Base-by-base conservation (phyloP, 169 alveolate species). In the Cyclospora cayetanensis region DNA sequence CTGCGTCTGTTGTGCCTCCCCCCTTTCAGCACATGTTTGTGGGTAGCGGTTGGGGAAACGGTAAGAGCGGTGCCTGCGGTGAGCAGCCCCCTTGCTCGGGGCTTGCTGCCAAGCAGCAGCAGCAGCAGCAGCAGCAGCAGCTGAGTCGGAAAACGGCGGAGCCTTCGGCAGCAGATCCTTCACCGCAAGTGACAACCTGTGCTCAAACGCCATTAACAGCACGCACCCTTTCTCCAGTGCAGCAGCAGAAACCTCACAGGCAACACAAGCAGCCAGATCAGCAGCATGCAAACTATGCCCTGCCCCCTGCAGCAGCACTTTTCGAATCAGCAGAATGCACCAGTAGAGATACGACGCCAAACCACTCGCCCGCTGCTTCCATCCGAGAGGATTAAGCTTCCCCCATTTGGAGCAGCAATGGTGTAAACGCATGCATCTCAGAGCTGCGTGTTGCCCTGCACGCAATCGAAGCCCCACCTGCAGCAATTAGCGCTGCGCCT, bases 191-290 rank as follows among this genome's bases (percentile, higher is more conserved):
- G 25, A 63, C 76, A 63, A 63, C 76, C 31, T 63, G 76, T 20
- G 25, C 76, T 39, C 76, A 63, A 63, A 63, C 76, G 42, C 76
- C 76, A 0, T 20, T 63, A 12, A 63, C 76, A 63, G 76, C 76
- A 29, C 76, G 76, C 34, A 63, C 76, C 76, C 76, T 63, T 39
- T 63, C 76, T 20, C 76, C 76, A 63, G 76, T 63, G 76, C 76
- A n/a, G n/a, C n/a, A n/a, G n/a, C n/a, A n/a, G n/a, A n/a, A n/a
- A n/a, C n/a, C n/a, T n/a, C n/a, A n/a, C n/a, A n/a, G n/a, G n/a
- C n/a, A n/a, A 63, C 76, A 63, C 42, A 35, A 20, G 34, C 76
- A 2, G 76, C 76, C 25, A 39, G 42, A 55, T 7, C 70, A 63
- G 18, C 76, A 63, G 31, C 76, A 63, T 2, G 37, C 76, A 63